Evolutionary conservation across 352 stramenopile species (phyloP), one percentile per base, ranked within the genome.

Genomic region (Globisporangium abappressorium): DNA sequence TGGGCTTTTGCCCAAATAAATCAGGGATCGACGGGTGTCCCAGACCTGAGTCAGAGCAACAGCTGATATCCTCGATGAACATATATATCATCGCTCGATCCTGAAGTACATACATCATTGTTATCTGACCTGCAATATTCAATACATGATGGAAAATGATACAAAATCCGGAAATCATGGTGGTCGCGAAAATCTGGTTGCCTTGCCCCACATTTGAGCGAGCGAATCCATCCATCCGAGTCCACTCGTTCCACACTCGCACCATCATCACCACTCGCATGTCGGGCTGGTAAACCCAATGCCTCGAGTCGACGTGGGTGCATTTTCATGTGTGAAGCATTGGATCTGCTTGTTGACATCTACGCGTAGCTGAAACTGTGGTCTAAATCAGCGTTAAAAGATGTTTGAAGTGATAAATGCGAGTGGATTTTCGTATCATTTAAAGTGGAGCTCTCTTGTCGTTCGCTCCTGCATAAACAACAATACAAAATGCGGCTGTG

Each of bases 121-220:
- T 26, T 26, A 33, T 33, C 28, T 3, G 28, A 33, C 20, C 7
- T 9, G 12, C 28, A 33, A 7, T 22, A 24, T n/a, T 57, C 9
- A 22, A 57, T 20, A 57, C 15, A 57, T 26, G 14, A n/a, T 57
- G 30, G 2, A 3, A 24, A 30, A 20, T 57, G 11, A 33, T 33
- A 34, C 5, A 28, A 26, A 24, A 18, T 5, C 9, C 14, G 2
- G n/a, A 55, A 28, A 22, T 55, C 47, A 55, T 55, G 47, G 47
- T 55, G 47, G 24, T 55, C 20, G 43, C 8, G 20, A 55, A 55
- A 55, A 54, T 55, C 47, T 54, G 47, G 47, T 55, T 55, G 47
- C 47, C 5, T 28, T n/a, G n/a, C 24, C 47, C 12, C 47, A 12
- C 46, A 24, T 53, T 24, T 24, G 36, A 43, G 36, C n/a, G 46